Base-by-base conservation (phyloP, 1,284 basidiomycete genomes). In the Moesziomyces sp. region DNA sequence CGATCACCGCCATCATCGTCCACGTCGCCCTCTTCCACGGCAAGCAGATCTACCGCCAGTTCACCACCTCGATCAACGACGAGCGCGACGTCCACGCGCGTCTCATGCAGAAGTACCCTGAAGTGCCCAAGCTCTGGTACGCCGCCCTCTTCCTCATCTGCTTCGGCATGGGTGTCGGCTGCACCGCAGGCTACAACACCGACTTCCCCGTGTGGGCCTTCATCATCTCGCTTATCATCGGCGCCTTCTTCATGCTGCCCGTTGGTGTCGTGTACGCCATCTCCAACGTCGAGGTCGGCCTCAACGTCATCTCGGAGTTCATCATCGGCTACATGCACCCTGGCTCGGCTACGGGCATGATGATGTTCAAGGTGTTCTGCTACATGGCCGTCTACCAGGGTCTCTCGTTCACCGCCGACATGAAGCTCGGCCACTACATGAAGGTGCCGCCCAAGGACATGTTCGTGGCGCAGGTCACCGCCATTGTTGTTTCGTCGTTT, bases 71-170 rank as follows among this genome's bases (percentile, higher is more conserved):
- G 52, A 43, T 69, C 58, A 88, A 45, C 88, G 89, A 92, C 69
- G 90, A 93, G 82, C 89, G 89, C 54, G 93, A 96, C 80, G 86
- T 95, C 46, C 94, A 96, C 85, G 88, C 90, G 6, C 90, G 92
- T 43, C 88, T 95, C 45, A 96, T 96, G 93, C 86, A 87, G 60
- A 86, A 84, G 30, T 96, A 96, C 85, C 85, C 88, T 1, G 93
- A 94, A 80, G 91, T 93, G 34, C 89, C 89, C 18, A 86, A 87
- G 74, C 80, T 79, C 72, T 88, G 86, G 78, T 89, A 89, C 71
- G 78, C 82, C 3, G 34, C 80, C 3, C 75, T 89, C 26, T 90
- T 92, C 48, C 59, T 89, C 53, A 67, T 89, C 66, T 88, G 90
- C 67, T 86, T 92, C 75, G 86, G 88, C 34, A 85, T 92, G 65